Evolutionary conservation across 805 yeast genomes (phyloP).

Genomic region (Priceomyces fermenticarens): DNA sequence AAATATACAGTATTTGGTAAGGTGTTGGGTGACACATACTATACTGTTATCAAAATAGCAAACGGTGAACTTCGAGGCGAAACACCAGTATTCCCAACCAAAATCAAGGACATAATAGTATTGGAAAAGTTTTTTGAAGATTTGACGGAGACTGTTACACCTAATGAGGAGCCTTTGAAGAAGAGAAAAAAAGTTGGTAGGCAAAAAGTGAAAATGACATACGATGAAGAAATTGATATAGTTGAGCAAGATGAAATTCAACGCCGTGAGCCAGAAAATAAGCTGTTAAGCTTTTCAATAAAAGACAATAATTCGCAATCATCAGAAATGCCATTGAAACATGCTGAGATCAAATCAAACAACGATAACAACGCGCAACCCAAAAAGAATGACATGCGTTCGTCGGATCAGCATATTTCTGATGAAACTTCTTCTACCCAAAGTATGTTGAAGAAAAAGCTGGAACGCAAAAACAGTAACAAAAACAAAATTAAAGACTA

Average conservation of each 20-base stretch:
- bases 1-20: constrained; percentile 52
- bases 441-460: background rate
- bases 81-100: constrained; percentile 51
- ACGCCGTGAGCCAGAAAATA: too few relatives aligned
- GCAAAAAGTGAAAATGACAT: constrained; percentile 28
- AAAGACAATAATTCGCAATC: too few relatives aligned
- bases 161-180: constrained; percentile 9
- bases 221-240: constrained; percentile 14
- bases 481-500: background rate
- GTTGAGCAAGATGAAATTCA: background rate
- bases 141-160: constrained; percentile 13
- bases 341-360: background rate
- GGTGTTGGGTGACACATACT: constrained; percentile 54
- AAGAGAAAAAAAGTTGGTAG: constrained; percentile 18
- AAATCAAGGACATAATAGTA: constrained; percentile 39
- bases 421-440: background rate
- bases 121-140: constrained; percentile 50
- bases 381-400: background rate
- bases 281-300: too few relatives aligned
- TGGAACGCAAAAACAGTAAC: background rate
- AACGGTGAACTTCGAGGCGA: constrained; percentile 45
- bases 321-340: background rate
- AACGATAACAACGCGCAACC: background rate
- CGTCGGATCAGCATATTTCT: background rate
- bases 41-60: constrained; percentile 47